These are phyloP conservation scores for Brassica rapa DNA, from an alignment of 345 rosid species.

Conservation along the genomic window DNA sequence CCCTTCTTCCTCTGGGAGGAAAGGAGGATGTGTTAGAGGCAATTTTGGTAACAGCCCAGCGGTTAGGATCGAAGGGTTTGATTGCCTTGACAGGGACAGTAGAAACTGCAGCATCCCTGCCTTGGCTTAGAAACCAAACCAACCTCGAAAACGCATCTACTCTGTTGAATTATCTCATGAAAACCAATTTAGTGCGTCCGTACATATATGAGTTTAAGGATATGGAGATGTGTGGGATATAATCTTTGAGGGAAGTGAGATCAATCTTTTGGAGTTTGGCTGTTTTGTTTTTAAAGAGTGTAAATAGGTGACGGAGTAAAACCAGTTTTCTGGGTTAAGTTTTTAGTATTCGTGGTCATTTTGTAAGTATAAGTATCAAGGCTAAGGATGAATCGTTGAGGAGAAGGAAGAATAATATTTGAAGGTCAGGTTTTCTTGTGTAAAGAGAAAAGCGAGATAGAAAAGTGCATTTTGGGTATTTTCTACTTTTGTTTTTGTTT, in stretches of 20 bases:
- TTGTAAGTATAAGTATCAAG: conserved; percentile 30
- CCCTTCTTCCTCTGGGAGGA: conserved; percentile 66
- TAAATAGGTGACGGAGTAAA: conserved; percentile 32
- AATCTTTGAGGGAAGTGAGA: conserved; percentile 1
- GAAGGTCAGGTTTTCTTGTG: conserved; percentile 16
- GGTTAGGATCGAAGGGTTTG: conserved; percentile 90
- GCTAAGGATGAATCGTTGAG: conserved; percentile 1
- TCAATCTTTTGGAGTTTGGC: conserved; percentile 2
- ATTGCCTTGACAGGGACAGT: conserved; percentile 90
- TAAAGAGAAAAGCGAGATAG: conserved; percentile 4
- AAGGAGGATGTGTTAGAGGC: conserved; percentile 69
- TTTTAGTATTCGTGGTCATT: conserved; percentile 22
- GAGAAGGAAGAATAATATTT: background rate
- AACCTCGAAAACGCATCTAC: background rate
- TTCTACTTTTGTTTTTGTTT: background rate
- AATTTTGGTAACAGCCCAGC: conserved; percentile 91
- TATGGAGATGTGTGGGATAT: conserved; percentile 20
- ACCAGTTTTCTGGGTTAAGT: conserved; percentile 26
- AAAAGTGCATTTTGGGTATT: background rate
- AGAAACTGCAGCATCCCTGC: conserved; percentile 77
- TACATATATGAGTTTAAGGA: conserved; percentile 27
- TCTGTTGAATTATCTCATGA: conserved; percentile 21
- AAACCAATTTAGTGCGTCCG: conserved; percentile 24
- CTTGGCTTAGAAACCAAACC: conserved; percentile 53
- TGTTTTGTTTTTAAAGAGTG: conserved; percentile 23